Conservation (phyloP, 108 stramenopile species). For the Bacterosira constricta region DNA sequence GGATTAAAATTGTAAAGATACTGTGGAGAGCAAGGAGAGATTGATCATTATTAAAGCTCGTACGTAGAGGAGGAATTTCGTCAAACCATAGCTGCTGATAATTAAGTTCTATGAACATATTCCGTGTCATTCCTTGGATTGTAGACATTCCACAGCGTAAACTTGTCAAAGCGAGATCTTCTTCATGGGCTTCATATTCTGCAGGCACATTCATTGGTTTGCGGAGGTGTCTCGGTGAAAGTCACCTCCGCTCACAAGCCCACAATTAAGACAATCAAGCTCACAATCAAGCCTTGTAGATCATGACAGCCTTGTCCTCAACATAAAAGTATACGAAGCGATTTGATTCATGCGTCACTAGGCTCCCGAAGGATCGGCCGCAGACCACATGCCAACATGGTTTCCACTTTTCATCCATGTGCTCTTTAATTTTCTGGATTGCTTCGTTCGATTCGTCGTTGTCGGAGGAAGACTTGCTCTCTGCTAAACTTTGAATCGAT, state of each 20-base stretch:
- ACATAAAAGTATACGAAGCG: slow-evolving; percentile 62
- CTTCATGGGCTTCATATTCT: no score
- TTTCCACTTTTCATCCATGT: slow-evolving; percentile 58
- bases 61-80: not conserved
- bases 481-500: no score
- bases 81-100: not conserved
- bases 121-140: not conserved
- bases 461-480: not conserved
- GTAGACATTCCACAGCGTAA: no score
- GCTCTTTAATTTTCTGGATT: slow-evolving; percentile 47
- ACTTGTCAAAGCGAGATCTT: no score
- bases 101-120: not conserved
- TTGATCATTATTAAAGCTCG: no score
- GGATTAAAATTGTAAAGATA: no score
- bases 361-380: slow-evolving; percentile 62
- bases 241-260: no score
- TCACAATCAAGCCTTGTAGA: slow-evolving; percentile 59
- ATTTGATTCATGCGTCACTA: slow-evolving; percentile 68
- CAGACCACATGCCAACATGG: slow-evolving; percentile 67
- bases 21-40: no score
- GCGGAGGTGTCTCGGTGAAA: no score
- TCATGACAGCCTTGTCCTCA: slow-evolving; percentile 59
- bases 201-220: no score
- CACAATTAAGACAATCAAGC: no score
- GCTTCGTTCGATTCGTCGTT: slow-evolving; percentile 16